Percentiles rank a stretch among this genome's conserved stretches.
Conservation (phyloP, 2,329 filamentous ascomycete genomes). For the Xylaria sp. region DNA sequence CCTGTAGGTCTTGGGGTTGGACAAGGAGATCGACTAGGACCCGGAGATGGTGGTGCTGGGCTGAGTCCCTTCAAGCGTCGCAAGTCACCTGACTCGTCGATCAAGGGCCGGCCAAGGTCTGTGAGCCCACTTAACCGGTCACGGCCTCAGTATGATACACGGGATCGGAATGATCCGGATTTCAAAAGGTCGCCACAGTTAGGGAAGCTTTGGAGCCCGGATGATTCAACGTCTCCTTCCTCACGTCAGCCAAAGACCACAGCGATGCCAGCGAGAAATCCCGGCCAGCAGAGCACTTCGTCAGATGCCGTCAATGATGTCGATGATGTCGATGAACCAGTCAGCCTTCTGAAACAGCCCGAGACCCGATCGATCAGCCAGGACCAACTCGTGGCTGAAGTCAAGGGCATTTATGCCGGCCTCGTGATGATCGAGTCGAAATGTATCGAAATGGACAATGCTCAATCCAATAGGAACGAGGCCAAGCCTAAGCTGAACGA, state of each 20-base stretch:
- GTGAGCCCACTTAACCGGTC: slow-evolving; percentile 27
- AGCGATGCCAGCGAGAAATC: slow-evolving; percentile 7
- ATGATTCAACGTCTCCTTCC: slow-evolving; percentile 14
- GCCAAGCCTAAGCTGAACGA: slow-evolving; percentile 54
- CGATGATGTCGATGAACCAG: slow-evolving; percentile 19
- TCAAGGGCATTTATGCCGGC: slow-evolving; percentile 81
- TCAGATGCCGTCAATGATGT: slow-evolving; percentile 18
- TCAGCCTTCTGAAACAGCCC: slow-evolving; percentile 31
- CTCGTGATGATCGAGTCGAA: slow-evolving; percentile 86
- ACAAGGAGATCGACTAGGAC: neutral
- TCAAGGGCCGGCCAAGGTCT: slow-evolving; percentile 19
- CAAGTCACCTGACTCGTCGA: slow-evolving; percentile 24
- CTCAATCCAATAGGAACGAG: slow-evolving; percentile 50
- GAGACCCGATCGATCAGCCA: slow-evolving; percentile 66
- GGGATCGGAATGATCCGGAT: slow-evolving; percentile 26
- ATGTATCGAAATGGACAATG: slow-evolving; percentile 80
- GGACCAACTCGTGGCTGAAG: slow-evolving; percentile 78
- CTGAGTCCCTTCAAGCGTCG: slow-evolving; percentile 19
- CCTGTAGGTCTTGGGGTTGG: slow-evolving; percentile 7
- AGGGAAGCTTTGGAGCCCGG: slow-evolving; percentile 32
- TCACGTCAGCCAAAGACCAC: slow-evolving; percentile 6
- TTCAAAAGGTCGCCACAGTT: slow-evolving; percentile 23
- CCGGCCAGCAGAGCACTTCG: slow-evolving; percentile 5
- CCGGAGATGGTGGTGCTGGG: slow-evolving; percentile 14
- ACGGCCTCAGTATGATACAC: slow-evolving; percentile 22